phyloP scores from a whole-genome alignment of 768 basidiomycete genomes.

The Lactifluus volemus region DNA sequence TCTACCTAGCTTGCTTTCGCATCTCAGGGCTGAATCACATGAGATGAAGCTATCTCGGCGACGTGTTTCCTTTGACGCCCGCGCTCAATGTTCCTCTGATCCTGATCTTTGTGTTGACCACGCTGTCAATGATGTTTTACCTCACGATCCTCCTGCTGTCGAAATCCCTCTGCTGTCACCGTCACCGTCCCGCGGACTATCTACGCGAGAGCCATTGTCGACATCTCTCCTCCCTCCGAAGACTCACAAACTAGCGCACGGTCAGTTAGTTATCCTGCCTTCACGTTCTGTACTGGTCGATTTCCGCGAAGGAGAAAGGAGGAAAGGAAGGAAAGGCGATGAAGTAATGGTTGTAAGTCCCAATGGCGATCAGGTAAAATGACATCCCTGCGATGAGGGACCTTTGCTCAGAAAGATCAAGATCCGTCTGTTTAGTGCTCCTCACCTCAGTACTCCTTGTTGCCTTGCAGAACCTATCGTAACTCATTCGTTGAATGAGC shows the following conservation, averaged over 20 bases:
- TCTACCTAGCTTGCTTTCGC: neutral
- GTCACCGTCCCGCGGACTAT: neutral
- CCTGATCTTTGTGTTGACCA: neutral
- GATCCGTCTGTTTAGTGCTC: conserved; percentile 40
- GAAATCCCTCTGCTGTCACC: neutral
- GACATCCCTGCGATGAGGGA: neutral
- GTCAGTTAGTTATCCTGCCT: conserved; percentile 42
- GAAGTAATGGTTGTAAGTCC: conserved; percentile 39
- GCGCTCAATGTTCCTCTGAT: neutral
- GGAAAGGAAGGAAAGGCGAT: conserved; percentile 36
- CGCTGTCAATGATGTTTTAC: neutral
- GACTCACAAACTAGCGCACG: conserved; percentile 40
- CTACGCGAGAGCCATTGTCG: conserved; percentile 6
- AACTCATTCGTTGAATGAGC: conserved; percentile 27
- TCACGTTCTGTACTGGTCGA: conserved; percentile 45
- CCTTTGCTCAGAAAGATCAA: conserved; percentile 20
- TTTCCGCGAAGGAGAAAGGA: conserved; percentile 46
- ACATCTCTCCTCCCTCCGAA: conserved; percentile 27
- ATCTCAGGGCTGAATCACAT: neutral
- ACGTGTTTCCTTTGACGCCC: neutral
- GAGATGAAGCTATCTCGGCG: neutral
- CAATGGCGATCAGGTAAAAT: conserved; percentile 31
- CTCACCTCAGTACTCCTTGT: conserved; percentile 42
- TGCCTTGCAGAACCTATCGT: conserved; percentile 37
- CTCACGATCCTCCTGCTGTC: neutral